A percentile compares a stretch with the other conserved stretches of the same genome.
Evolutionary conservation across 2,329 filamentous ascomycete genomes (phyloP).

Genomic region (Fusarium tanahbumbuense): DNA sequence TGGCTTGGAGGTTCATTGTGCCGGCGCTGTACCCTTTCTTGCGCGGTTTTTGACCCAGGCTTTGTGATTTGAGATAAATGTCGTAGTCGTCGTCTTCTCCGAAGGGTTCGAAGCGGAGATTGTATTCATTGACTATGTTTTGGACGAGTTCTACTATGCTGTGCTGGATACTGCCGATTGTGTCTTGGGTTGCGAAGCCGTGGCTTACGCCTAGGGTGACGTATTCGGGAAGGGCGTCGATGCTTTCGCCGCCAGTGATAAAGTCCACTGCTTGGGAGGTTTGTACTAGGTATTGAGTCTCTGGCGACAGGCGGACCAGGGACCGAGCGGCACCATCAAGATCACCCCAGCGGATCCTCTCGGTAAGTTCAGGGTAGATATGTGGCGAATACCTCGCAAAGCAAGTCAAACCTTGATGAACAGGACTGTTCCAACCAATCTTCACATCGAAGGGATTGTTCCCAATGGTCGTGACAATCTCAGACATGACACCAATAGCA

Average conservation of each 20-base stretch:
- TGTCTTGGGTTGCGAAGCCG: conserved; percentile 46
- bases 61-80: background rate
- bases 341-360: conserved; percentile 46
- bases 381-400: conserved; percentile 65
- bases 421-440: conserved; percentile 60
- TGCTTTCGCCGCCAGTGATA: conserved; percentile 70
- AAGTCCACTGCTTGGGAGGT: conserved; percentile 70
- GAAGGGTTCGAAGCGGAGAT: conserved; percentile 6
- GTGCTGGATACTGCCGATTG: conserved; percentile 1
- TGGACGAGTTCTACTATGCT: background rate
- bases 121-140: background rate
- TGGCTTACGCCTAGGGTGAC: conserved; percentile 68
- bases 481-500: conserved; percentile 73
- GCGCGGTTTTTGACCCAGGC: background rate
- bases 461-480: conserved; percentile 73
- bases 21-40: background rate
- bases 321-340: conserved; percentile 43
- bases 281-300: conserved; percentile 63
- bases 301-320: conserved; percentile 30
- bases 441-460: conserved; percentile 62
- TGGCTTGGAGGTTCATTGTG: background rate
- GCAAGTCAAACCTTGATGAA: conserved; percentile 66
- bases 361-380: conserved; percentile 55
- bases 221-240: conserved; percentile 74
- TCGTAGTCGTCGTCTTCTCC: conserved; percentile 13